Evolutionary conservation across 805 yeast species (phyloP), one percentile per base, ranked within the genome.

Genomic region (Candida maesae): DNA sequence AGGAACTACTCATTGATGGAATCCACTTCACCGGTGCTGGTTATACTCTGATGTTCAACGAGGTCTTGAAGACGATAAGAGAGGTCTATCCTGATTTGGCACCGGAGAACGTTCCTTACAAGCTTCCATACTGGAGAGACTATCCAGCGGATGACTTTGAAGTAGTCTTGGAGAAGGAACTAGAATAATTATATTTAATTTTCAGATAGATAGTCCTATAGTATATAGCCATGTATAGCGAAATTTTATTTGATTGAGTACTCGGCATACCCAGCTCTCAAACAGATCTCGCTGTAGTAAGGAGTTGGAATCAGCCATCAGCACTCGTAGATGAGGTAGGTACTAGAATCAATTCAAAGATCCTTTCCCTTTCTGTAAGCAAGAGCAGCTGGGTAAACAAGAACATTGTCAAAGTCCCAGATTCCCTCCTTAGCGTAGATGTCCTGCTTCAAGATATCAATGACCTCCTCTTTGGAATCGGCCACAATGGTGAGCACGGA

Each of bases 381-480:
- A 51, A 71, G 62, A 15, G 69, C 71, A 39, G 57, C 59, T 34
- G 88, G 88, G 54, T 75, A 71, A 29, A 82, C 74, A 48, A 79
- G 55, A 15, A 74, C 81, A 40, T 69, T 72, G 28, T 76, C 76
- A 45, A 84, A 57, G 58, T 86, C 95, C 95, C 95, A 86, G 45
- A 86, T 73, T 2, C 88, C 90, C 26, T 70, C 68, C 50, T 68
- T 70, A 50, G 74, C 74, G 60, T 79, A 86, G 26, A 78, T 59
- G 57, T 86, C 95, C 36, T 65, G 53, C 54, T 79, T 74, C 59
- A 86, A 70, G 41, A 82, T 65, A 31, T 79, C 84, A 33, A 81
- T 47, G 10, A 82, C 79, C 48, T 83, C 83, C 47, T 82, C 82
- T 53, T 70, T 77, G 36, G 79, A 66, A 38, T 78, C 79, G 26